Evolutionary conservation across 768 basidiomycete genomes (phyloP), one percentile per base, ranked within the genome.

Genomic region (Pulveroboletus sp.): DNA sequence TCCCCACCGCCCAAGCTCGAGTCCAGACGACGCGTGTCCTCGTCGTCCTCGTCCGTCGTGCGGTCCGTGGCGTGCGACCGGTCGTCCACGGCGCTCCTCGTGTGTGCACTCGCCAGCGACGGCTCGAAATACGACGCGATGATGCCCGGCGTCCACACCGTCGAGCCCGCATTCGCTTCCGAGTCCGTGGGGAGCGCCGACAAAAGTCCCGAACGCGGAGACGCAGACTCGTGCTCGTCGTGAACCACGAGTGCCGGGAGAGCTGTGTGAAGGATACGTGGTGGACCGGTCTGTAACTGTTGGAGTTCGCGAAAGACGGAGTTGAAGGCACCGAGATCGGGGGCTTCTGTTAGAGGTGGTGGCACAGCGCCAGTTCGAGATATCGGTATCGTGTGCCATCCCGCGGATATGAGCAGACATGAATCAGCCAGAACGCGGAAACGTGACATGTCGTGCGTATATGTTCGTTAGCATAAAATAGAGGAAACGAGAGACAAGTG

Each of bases 251-350:
- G 30, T 28, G 51, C 4, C 1, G 58, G 55, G 9, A 59, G 18
- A 6, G 46, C 61, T 53, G 48, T 42, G 41, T 65, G 55, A 21
- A 64, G 53, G 48, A 53, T 52, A 35, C 61, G 65, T 40, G 59
- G 63, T 38, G 51, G 61, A 69, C 72, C 75, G 4, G 73, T 81
- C 53, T 82, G 80, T 0, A 83, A 62, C 48, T 83, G 76, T 17
- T 71, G 74, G 67, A 82, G 72, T 47, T 82, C 85, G n/a, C 84
- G 76, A 40, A 89, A 77, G 21, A 89, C 83, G 32, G 79, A 73
- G 13, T 73, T 78, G 65, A 89, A 88, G 8, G 83, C 83, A 7
- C 86, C 87, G 8, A 89, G 74, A 66, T 87, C 84, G 38, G 86
- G 86, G 51, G 78, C 76, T 63, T 86, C 78, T 80, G 66, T 44